Evolutionary conservation across 768 basidiomycete species (phyloP).

Genomic region (Rhizopogon salebrosus): DNA sequence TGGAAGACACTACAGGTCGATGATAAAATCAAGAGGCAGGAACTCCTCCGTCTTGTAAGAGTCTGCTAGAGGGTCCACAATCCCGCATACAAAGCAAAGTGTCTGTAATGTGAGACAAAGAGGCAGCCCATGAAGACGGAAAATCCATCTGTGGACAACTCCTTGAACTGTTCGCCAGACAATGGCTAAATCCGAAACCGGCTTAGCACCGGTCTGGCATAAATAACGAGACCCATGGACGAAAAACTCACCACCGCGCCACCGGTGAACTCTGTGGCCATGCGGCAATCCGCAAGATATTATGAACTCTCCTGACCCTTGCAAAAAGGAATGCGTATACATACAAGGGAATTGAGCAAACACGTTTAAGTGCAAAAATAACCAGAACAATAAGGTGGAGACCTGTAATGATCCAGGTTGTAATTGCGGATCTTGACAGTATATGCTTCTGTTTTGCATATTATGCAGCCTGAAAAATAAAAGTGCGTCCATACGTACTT

Average conservation of each 20-base stretch:
- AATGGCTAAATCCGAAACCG: conserved; percentile 33
- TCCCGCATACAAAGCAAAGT: conserved; percentile 8
- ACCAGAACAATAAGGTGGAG: conserved; percentile 20
- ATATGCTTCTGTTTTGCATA: not conserved
- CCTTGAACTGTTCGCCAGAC: conserved; percentile 19
- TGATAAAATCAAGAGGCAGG: not conserved
- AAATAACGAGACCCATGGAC: conserved; percentile 8
- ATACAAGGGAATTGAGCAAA: conserved; percentile 6
- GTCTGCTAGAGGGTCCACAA: too few species aligned
- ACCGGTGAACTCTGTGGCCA: conserved; percentile 12
- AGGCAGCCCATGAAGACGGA: not conserved
- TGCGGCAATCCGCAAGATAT: conserved; percentile 4
- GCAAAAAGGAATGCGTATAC: conserved; percentile 7
- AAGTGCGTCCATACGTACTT: conserved; percentile 24
- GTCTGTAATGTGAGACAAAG: not conserved
- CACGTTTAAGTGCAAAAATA: conserved; percentile 10
- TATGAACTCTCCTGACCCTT: conserved; percentile 1
- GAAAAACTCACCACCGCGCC: conserved; percentile 16
- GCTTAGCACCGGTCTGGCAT: conserved; percentile 24
- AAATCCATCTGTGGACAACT: conserved; percentile 16
- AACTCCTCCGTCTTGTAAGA: too few species aligned
- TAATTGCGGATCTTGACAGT: conserved; percentile 8
- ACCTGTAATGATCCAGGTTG: conserved; percentile 7
- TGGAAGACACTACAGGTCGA: not conserved
- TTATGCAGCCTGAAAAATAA: not conserved